A percentile compares a stretch with the other conserved stretches of the same genome.
Conservation (phyloP, 176 grass and related monocot genomes). For the Phoenix dactylifera region DNA sequence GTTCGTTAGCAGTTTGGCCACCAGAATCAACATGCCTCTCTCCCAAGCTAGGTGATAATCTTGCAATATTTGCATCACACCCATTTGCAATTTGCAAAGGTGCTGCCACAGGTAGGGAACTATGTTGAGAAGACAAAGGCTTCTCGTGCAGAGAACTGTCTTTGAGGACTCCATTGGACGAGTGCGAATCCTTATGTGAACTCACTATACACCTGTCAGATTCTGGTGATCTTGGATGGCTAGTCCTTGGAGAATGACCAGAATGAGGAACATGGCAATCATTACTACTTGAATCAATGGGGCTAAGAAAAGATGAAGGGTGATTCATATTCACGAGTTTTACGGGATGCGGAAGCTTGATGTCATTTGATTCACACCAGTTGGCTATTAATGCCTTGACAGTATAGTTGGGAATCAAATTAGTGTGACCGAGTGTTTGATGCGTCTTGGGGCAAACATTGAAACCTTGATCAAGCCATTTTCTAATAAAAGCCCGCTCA, state of each 20-base stretch:
- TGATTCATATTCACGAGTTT: slow-evolving; percentile 75
- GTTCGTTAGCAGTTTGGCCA: slow-evolving; percentile 32
- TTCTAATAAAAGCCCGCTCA: slow-evolving; percentile 81
- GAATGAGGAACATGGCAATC: slow-evolving; percentile 28
- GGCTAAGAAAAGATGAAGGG: slow-evolving; percentile 36
- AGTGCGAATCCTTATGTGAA: slow-evolving; percentile 37
- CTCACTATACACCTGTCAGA: slow-evolving; percentile 30
- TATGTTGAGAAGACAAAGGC: slow-evolving; percentile 22
- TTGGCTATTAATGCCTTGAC: slow-evolving; percentile 98
- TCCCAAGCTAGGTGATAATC: slow-evolving; percentile 33
- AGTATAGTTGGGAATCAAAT: slow-evolving; percentile 98
- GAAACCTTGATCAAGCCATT: slow-evolving; percentile 95
- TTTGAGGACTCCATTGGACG: slow-evolving; percentile 29
- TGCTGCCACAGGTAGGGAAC: slow-evolving; percentile 12
- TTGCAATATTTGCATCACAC: slow-evolving; percentile 22
- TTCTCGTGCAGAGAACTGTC: slow-evolving; percentile 26
- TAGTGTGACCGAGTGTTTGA: slow-evolving; percentile 83
- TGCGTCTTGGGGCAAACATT: slow-evolving; percentile 87
- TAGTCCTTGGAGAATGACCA: slow-evolving; percentile 25
- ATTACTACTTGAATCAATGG: slow-evolving; percentile 32
- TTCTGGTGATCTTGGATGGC: slow-evolving; percentile 53
- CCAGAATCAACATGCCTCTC: slow-evolving; percentile 32
- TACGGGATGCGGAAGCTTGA: slow-evolving; percentile 85
- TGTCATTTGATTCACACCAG: slow-evolving; percentile 96
- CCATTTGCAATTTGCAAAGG: slow-evolving; percentile 36